Base-by-base conservation (phyloP, 1,284 basidiomycete species). In the Sanghuangporus sanghuang region DNA sequence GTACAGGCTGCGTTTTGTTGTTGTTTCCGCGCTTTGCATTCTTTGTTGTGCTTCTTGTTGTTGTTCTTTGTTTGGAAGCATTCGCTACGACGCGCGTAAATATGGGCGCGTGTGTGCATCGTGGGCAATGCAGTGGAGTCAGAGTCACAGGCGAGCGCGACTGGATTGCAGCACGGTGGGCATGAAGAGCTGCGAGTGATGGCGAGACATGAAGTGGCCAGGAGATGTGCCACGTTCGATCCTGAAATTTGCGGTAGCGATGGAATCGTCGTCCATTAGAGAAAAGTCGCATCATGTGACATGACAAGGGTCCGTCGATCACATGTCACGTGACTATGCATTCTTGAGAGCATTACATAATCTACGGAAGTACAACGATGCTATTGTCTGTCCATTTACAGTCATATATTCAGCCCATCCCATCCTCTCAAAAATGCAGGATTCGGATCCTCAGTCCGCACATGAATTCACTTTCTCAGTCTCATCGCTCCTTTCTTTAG, bases 21-120 rank as follows among this genome's bases (percentile, higher is more conserved):
- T 49, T 32, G 40, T 58, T 21, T 38, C 32, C 49, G 5, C 18
- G n/a, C 21, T 59, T 50, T n/a, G 16, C 39, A 27, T 48, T 18
- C 61, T 18, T 38, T 50, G 42, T 57, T 18, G 4, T 57, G 58
- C 54, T 46, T 16, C 44, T 46, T n/a, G 16, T 50, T 58, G 44
- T 60, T 57, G 42, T 58, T 59, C 21, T 53, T 23, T 49, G 57
- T 52, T 49, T 59, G 44, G 53, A 39, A 32, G 49, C 23, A 9
- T 18, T 36, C 49, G 52, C 35, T n/a, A 39, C 48, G 35, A 59
- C 8, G 61, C 62, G 71, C 62, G 58, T 73, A 72, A 65, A 75
- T 67, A 63, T 74, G 69, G 32, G 79, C 75, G 66, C 77, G 14
- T 77, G 69, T 39, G 85, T 85, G 67, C 86, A 89, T 74, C 73